phyloP scores from a whole-genome alignment of 768 basidiomycete genomes.

The Crassisporium funariophilum region DNA sequence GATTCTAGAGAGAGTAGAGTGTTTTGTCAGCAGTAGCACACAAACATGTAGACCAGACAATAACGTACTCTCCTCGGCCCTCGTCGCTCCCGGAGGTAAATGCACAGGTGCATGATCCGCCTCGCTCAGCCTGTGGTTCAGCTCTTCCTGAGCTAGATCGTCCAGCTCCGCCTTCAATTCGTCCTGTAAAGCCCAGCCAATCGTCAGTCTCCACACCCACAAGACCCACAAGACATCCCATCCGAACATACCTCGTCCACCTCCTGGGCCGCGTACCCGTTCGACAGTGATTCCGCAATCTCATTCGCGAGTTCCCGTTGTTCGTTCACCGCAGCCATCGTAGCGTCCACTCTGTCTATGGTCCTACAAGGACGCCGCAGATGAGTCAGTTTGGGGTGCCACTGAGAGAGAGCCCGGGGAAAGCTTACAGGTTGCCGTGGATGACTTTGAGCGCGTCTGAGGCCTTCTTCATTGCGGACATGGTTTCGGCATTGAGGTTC shows the following conservation, averaged over 20 bases:
- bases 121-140: conserved; percentile 81
- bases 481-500: conserved; percentile 96
- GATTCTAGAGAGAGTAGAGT: background rate
- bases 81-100: conserved; percentile 63
- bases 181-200: conserved; percentile 49
- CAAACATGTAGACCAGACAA: conserved; percentile 2
- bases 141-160: conserved; percentile 84
- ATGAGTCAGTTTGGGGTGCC: background rate
- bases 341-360: conserved; percentile 86
- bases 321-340: conserved; percentile 85
- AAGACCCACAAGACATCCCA: conserved; percentile 5
- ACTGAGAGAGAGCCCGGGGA: background rate
- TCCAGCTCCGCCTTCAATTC: conserved; percentile 79
- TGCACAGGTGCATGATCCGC: conserved; percentile 92
- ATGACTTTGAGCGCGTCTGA: conserved; percentile 87
- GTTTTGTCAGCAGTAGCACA: background rate
- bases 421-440: conserved; percentile 83
- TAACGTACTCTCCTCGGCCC: conserved; percentile 50
- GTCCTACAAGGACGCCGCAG: conserved; percentile 47
- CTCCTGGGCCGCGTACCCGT: conserved; percentile 55
- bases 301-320: conserved; percentile 93
- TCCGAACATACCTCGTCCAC: conserved; percentile 64
- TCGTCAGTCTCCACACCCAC: background rate
- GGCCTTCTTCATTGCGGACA: conserved; percentile 96
- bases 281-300: conserved; percentile 86